Evolutionary conservation across 306 rosid species (phyloP).

Genomic region (Ceratonia siliqua): DNA sequence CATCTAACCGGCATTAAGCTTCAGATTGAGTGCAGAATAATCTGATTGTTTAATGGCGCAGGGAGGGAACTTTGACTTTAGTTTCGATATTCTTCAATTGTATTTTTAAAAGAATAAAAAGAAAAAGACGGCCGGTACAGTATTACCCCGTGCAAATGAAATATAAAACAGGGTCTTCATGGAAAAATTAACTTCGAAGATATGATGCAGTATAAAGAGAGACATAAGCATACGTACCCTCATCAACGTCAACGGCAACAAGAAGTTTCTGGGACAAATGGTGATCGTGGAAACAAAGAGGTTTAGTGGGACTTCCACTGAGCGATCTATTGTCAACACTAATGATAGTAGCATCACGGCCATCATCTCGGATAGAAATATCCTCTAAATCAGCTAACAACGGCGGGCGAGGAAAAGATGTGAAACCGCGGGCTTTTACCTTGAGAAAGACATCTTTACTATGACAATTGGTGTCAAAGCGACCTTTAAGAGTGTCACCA

Average conservation of each 20-base stretch:
- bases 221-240: slow-evolving; percentile 54
- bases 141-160: too few species aligned
- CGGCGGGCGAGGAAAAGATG: slow-evolving; percentile 25
- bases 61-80: not conserved
- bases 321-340: slow-evolving; percentile 19
- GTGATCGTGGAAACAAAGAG: slow-evolving; percentile 40
- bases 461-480: slow-evolving; percentile 36
- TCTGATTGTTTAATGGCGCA: not conserved
- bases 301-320: slow-evolving; percentile 42
- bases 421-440: slow-evolving; percentile 46
- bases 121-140: too few species aligned
- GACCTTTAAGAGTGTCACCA: slow-evolving; percentile 31
- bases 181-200: too few species aligned
- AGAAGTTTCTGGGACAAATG: slow-evolving; percentile 50
- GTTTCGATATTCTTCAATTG: too few species aligned
- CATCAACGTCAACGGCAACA: slow-evolving; percentile 94
- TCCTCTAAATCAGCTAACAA: slow-evolving; percentile 41
- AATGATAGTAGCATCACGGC: slow-evolving; percentile 12
- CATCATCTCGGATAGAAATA: slow-evolving; percentile 24
- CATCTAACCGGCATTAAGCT: not conserved
- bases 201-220: too few species aligned
- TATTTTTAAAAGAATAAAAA: too few species aligned
- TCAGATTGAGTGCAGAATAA: not conserved
- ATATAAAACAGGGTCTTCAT: too few species aligned
- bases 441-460: slow-evolving; percentile 38